phyloP scores from a whole-genome alignment of 768 basidiomycete species.

The Rhizopogon salebrosus region DNA sequence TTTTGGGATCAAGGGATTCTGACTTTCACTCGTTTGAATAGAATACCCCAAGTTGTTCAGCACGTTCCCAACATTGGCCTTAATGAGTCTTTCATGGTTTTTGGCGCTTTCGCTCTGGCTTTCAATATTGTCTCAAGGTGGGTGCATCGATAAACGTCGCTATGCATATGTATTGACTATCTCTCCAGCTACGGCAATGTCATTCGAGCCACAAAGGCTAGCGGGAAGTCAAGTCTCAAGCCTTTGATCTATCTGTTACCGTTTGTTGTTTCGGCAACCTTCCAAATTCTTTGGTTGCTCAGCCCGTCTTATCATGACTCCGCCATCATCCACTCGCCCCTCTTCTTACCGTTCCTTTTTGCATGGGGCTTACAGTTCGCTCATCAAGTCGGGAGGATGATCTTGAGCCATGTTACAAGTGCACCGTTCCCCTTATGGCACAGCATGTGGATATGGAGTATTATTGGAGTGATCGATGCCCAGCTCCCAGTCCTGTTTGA shows the following conservation, averaged over 20 bases:
- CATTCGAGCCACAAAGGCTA: conserved; percentile 45
- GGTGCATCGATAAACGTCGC: background rate
- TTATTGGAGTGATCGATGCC: conserved; percentile 76
- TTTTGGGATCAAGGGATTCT: conserved; percentile 78
- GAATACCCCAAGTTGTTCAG: conserved; percentile 40
- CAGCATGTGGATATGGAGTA: conserved; percentile 79
- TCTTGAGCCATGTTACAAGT: conserved; percentile 87
- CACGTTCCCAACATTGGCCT: conserved; percentile 63
- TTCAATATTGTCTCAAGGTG: conserved; percentile 80
- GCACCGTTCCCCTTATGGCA: conserved; percentile 84
- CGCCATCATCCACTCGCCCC: conserved; percentile 66
- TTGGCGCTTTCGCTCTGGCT: conserved; percentile 61
- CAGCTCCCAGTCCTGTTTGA: conserved; percentile 67
- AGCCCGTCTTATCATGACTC: conserved; percentile 58
- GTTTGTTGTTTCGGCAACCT: conserved; percentile 61
- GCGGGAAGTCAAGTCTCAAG: conserved; percentile 34
- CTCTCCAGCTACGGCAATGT: conserved; percentile 73
- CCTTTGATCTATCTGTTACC: conserved; percentile 79
- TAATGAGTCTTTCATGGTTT: conserved; percentile 86
- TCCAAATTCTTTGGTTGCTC: conserved; percentile 80
- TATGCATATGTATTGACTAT: conserved; percentile 4
- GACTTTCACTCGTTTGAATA: conserved; percentile 50
- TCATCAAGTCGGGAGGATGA: conserved; percentile 88
- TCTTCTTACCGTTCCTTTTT: conserved; percentile 83
- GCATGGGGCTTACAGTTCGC: conserved; percentile 93